Evolutionary conservation across 306 rosid genomes (phyloP).

Genomic region (Ceratonia siliqua): DNA sequence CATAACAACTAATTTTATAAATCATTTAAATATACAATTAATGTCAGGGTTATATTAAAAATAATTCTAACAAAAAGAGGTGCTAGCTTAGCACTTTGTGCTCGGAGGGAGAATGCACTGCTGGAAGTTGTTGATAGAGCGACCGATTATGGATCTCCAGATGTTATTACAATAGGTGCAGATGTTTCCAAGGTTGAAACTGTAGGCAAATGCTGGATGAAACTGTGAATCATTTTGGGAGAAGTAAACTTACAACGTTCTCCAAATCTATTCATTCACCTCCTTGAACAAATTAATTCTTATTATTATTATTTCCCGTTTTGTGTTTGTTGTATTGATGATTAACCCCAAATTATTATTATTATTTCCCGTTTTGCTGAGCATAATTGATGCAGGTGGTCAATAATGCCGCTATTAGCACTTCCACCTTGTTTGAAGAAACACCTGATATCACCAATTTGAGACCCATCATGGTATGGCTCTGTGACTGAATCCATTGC

Average conservation of each 20-base stretch:
- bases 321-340: neutral
- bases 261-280: too few species aligned
- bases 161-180: constrained; percentile 39
- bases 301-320: neutral
- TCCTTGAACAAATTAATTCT: too few species aligned
- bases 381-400: constrained; percentile 53
- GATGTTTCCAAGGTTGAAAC: constrained; percentile 55
- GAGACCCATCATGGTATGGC: constrained; percentile 61
- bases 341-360: neutral
- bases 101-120: constrained; percentile 39
- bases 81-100: constrained; percentile 49
- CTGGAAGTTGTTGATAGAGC: constrained; percentile 44
- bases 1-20: too few species aligned
- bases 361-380: too few species aligned
- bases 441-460: constrained; percentile 45
- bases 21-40: too few species aligned
- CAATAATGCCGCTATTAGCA: constrained; percentile 61
- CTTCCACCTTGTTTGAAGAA: constrained; percentile 53
- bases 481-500: too few species aligned
- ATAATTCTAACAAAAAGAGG: too few species aligned
- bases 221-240: constrained; percentile 44
- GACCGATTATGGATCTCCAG: constrained; percentile 44
- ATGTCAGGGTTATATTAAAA: too few species aligned
- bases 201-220: constrained; percentile 48
- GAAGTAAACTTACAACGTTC: too few species aligned